Evolutionary conservation across 78 protist species (phyloP).

Genomic region (Ministeria vibrans): DNA sequence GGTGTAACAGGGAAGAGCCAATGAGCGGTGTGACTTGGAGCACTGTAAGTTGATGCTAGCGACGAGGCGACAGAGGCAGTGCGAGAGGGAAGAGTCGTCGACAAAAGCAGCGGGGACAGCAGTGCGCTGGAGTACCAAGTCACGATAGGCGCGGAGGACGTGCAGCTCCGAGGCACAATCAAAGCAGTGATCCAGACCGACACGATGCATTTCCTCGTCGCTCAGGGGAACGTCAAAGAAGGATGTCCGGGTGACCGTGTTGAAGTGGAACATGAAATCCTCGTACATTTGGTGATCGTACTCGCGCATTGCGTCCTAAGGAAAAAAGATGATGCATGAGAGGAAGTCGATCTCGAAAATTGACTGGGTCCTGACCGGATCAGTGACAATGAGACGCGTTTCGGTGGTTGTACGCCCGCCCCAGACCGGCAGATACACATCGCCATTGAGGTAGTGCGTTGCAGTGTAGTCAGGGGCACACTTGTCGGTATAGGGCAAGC

Average conservation of each 20-base stretch:
- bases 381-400: constrained; percentile 37
- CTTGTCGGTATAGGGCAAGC: constrained; percentile 41
- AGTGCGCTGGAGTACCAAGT: not conserved
- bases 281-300: constrained; percentile 41
- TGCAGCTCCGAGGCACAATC: constrained; percentile 46
- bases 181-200: constrained; percentile 45
- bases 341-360: not conserved
- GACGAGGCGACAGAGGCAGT: too few relatives aligned
- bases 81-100: too few relatives aligned
- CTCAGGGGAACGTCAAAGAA: not conserved
- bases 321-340: not conserved
- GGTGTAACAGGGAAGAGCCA: too few relatives aligned
- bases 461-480: too few relatives aligned
- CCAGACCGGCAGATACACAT: constrained; percentile 44
- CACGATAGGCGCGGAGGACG: constrained; percentile 5
- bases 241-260: constrained; percentile 47
- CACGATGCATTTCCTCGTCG: not conserved
- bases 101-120: too few relatives aligned
- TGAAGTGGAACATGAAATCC: constrained; percentile 46
- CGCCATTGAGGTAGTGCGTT: constrained; percentile 46
- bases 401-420: constrained; percentile 56
- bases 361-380: not conserved
- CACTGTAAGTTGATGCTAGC: too few relatives aligned
- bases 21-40: too few relatives aligned
- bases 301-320: not conserved